Conservation (phyloP, 2,329 filamentous ascomycete species). For the Trichophyton simii region DNA sequence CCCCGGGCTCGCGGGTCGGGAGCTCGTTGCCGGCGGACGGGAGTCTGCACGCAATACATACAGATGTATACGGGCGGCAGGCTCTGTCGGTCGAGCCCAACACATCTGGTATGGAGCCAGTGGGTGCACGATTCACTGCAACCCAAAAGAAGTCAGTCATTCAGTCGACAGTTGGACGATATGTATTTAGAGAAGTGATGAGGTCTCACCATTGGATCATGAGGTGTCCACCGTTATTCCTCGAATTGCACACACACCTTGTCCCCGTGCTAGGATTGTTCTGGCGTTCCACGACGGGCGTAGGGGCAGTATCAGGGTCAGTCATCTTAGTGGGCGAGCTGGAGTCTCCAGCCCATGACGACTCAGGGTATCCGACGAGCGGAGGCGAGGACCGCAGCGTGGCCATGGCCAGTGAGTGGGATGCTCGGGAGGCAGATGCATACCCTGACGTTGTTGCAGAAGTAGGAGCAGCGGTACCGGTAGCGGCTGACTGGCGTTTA, state of each 20-base stretch:
- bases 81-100: conserved; percentile 40
- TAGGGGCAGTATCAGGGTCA: conserved; percentile 36
- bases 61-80: conserved; percentile 40
- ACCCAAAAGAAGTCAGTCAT: not conserved
- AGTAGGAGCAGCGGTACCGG: too few relatives aligned
- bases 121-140: conserved; percentile 48
- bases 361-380: conserved; percentile 25
- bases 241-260: conserved; percentile 46
- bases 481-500: conserved; percentile 5
- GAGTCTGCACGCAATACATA: conserved; percentile 36
- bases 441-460: conserved; percentile 17
- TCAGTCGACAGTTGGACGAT: not conserved
- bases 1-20: conserved; percentile 15
- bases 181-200: not conserved
- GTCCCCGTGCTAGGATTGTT: conserved; percentile 42
- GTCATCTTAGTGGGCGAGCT: conserved; percentile 41
- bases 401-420: conserved; percentile 21
- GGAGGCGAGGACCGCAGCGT: conserved; percentile 34
- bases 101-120: conserved; percentile 48
- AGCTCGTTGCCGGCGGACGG: conserved; percentile 16
- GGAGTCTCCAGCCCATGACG: conserved; percentile 26
- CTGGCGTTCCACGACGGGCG: conserved; percentile 42
- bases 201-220: conserved; percentile 46
- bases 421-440: conserved; percentile 19
- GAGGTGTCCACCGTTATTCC: conserved; percentile 41